Evolutionary conservation across 306 rosid species (phyloP).

Genomic region (Elaeagnus macrophylla): DNA sequence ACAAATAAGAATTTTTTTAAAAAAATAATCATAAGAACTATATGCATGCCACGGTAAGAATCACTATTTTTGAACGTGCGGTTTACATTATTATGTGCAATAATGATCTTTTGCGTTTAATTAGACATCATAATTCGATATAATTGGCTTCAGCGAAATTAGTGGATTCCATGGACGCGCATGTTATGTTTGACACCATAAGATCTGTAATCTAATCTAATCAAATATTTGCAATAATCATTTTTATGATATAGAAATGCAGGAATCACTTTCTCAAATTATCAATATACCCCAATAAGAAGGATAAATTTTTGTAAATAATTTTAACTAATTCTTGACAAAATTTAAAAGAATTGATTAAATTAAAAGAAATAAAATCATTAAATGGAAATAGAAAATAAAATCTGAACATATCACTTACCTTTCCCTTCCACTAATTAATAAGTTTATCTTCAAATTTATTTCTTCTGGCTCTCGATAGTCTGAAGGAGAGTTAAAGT

Average conservation of each 20-base stretch:
- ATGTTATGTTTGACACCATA: conserved; percentile 27
- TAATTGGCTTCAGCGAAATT: conserved; percentile 42
- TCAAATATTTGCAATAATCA: conserved; percentile 8
- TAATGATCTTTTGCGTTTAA: conserved; percentile 38
- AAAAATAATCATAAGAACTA: conserved; percentile 9
- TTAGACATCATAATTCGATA: conserved; percentile 60
- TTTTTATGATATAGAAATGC: conserved; percentile 27
- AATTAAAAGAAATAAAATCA: too few species aligned
- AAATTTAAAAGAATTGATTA: too few species aligned
- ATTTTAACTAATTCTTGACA: too few species aligned
- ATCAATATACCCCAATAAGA: too few species aligned
- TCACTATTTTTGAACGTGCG: conserved; percentile 12
- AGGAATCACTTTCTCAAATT: too few species aligned
- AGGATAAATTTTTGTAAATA: too few species aligned
- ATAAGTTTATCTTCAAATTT: too few species aligned
- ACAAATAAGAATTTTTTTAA: background rate
- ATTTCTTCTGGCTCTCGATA: too few species aligned
- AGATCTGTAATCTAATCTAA: conserved; percentile 21
- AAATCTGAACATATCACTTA: too few species aligned
- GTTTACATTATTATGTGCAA: conserved; percentile 43
- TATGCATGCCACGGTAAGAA: conserved; percentile 13
- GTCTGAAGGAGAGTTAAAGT: too few species aligned
- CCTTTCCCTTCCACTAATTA: too few species aligned
- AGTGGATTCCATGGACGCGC: conserved; percentile 49
- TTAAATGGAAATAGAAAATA: too few species aligned